phyloP scores from a whole-genome alignment of 2,329 filamentous ascomycete genomes.

The Escovopsis sp. region DNA sequence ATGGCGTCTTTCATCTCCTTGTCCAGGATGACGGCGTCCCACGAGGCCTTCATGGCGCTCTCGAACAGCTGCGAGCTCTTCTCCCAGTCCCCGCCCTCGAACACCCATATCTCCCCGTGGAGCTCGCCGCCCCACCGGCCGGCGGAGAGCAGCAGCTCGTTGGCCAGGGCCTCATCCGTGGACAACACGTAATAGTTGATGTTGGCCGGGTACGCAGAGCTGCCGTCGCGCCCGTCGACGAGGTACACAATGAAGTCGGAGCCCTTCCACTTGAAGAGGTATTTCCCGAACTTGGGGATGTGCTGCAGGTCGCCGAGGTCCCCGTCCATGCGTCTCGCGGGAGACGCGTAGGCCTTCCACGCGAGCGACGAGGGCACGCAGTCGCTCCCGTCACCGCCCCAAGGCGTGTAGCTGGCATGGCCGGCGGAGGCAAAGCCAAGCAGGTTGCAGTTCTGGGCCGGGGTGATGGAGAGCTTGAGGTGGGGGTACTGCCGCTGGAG shows the following conservation, averaged over 20 bases:
- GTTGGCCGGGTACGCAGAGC: conserved; percentile 12
- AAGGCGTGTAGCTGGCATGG: conserved; percentile 17
- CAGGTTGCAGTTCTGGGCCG: conserved; percentile 19
- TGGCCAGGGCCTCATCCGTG: conserved; percentile 16
- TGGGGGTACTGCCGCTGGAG: conserved; percentile 28
- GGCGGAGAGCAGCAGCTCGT: conserved; percentile 39
- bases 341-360: conserved; percentile 25
- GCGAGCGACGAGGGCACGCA: conserved; percentile 18
- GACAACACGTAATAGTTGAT: conserved; percentile 26
- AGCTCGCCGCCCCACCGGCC: conserved; percentile 39
- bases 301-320: conserved; percentile 19
- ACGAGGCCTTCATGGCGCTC: conserved; percentile 37
- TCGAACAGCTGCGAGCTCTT: conserved; percentile 46
- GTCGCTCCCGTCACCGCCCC: conserved; percentile 12
- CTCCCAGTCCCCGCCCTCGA: conserved; percentile 45
- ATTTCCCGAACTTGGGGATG: conserved; percentile 24
- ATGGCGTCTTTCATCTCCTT: conserved; percentile 47
- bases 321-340: conserved; percentile 25
- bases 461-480: conserved; percentile 24
- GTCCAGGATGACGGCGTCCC: conserved; percentile 54
- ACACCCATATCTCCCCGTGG: conserved; percentile 52
- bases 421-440: conserved; percentile 26
- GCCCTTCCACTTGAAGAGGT: conserved; percentile 25
- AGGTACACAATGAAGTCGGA: conserved; percentile 29
- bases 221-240: conserved; percentile 25